Evolutionary conservation across 2,329 filamentous ascomycete species (phyloP), one percentile per base, ranked within the genome.

Genomic region (Pyricularia grisea): DNA sequence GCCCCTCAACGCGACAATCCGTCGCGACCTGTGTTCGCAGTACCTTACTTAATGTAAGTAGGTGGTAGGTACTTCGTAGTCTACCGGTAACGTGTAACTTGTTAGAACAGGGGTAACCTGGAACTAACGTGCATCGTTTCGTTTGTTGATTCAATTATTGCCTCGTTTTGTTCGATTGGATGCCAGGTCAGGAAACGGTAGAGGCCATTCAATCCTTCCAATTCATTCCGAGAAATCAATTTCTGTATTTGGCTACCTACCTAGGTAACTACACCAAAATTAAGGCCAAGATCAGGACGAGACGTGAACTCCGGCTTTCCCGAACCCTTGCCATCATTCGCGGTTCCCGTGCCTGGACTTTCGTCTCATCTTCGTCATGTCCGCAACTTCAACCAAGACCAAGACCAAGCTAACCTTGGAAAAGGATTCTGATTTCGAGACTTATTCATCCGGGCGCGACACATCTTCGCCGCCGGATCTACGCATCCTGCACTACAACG

Each of bases 401-500:
- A 68, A 31, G n/a, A 30, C 28, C 60, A 68, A 50, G 33, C 60
- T 68, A 9, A 63, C 67, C 31, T 25, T 68, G 58, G 67, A 68
- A n/a, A 68, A 68, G 23, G 63, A 69, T 50, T 70, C 70, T 25
- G 70, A 71, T 30, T 68, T 69, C 11, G 72, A 77, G 12, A 79
- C 77, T 2, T 79, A 74, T 70, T 74, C 73, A 69, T 77, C 76
- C 3, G 77, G 76, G 33, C 71, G 69, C 28, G 68, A 70, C 9
- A 70, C 72, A 5, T 69, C 72, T 10, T 71, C 74, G 3, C 74
- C 77, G 17, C 91, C 92, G 64, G 90, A 93, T 76, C 80, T 97
- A 67, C 88, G 93, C n/a, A 79, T 97, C 69, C 77, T 97, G 36
- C 94, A 97, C 80, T 97, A 91, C 83, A 97, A 97, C 79, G 93